A percentile compares a stretch with the other conserved stretches of the same genome.
Conservation (phyloP, 1,139 yeast genomes). For the Candida dubliniensis region DNA sequence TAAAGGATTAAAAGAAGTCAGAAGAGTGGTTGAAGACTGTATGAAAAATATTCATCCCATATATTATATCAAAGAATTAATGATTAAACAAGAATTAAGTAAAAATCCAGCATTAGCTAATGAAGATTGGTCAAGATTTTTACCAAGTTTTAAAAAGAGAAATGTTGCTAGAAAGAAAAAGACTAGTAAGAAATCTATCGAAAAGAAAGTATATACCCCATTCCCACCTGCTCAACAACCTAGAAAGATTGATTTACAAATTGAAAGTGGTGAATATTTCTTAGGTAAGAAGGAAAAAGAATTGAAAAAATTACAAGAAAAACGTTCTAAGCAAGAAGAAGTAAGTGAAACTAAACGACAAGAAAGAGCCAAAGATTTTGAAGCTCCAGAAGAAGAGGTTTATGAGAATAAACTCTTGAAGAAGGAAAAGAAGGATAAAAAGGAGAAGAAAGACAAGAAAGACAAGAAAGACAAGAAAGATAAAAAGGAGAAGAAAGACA, state of each 20-base stretch:
- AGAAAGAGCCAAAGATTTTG: slow-evolving; percentile 75
- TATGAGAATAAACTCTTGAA: slow-evolving; percentile 36
- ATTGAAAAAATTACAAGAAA: slow-evolving; percentile 68
- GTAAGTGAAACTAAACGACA: slow-evolving; percentile 62
- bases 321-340: slow-evolving; percentile 75
- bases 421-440: slow-evolving; percentile 21
- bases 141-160: slow-evolving; percentile 96
- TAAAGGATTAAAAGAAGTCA: slow-evolving; percentile 86
- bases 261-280: slow-evolving; percentile 98
- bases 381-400: slow-evolving; percentile 79
- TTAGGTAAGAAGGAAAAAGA: slow-evolving; percentile 82
- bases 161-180: slow-evolving; percentile 94
- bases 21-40: slow-evolving; percentile 96
- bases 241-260: slow-evolving; percentile 94
- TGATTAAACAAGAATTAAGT: slow-evolving; percentile 94
- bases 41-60: slow-evolving; percentile 96
- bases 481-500: slow-evolving; percentile 14
- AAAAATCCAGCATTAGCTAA: slow-evolving; percentile 92
- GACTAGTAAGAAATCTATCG: slow-evolving; percentile 59
- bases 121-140: slow-evolving; percentile 96
- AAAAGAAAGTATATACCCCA: slow-evolving; percentile 92
- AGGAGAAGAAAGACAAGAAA: slow-evolving; percentile 25
- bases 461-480: slow-evolving; percentile 20
- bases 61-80: slow-evolving; percentile 92
- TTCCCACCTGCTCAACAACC: slow-evolving; percentile 99